These are phyloP conservation scores for Phytophthora meadii DNA, from an alignment of 352 stramenopile species.

Conservation along the genomic window DNA sequence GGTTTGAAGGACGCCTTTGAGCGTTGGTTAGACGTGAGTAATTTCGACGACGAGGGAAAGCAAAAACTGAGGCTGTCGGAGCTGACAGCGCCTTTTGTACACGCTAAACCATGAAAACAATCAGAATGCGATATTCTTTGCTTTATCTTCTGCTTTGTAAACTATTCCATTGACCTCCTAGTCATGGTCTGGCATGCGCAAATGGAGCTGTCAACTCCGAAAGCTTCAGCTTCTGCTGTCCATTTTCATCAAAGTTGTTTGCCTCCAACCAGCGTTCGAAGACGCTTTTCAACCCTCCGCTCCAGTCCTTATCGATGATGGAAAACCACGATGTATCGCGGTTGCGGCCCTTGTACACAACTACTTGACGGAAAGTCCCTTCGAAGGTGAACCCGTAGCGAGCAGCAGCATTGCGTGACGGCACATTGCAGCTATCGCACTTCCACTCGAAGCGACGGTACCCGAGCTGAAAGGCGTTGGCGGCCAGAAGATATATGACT, in stretches of 20 bases:
- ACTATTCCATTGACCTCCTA: neutral
- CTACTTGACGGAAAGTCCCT: constrained; percentile 26
- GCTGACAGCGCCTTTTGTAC: constrained; percentile 25
- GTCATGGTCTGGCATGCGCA: constrained; percentile 11
- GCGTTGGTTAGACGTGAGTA: constrained; percentile 15
- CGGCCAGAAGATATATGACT: constrained; percentile 20
- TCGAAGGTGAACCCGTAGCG: constrained; percentile 31
- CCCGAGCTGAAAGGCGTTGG: constrained; percentile 28
- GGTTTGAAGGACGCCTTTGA: constrained; percentile 12
- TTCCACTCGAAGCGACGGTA: constrained; percentile 36
- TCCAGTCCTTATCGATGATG: constrained; percentile 29
- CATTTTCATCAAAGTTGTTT: constrained; percentile 22
- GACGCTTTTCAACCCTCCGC: constrained; percentile 8
- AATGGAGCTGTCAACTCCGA: constrained; percentile 29
- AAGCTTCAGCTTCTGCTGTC: constrained; percentile 26
- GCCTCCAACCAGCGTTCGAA: constrained; percentile 26
- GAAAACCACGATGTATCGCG: constrained; percentile 35
- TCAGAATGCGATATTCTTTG: too few species aligned
- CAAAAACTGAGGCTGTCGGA: constrained; percentile 30
- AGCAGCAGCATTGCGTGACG: constrained; percentile 15
- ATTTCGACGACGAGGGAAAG: constrained; percentile 22
- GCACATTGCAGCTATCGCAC: constrained; percentile 26
- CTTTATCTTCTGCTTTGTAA: too few species aligned
- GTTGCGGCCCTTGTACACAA: constrained; percentile 31
- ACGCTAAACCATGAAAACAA: neutral